A percentile compares a stretch with the other conserved stretches of the same genome.
phyloP scores from a whole-genome alignment of 106 monocot species.

The Allium sativum region DNA sequence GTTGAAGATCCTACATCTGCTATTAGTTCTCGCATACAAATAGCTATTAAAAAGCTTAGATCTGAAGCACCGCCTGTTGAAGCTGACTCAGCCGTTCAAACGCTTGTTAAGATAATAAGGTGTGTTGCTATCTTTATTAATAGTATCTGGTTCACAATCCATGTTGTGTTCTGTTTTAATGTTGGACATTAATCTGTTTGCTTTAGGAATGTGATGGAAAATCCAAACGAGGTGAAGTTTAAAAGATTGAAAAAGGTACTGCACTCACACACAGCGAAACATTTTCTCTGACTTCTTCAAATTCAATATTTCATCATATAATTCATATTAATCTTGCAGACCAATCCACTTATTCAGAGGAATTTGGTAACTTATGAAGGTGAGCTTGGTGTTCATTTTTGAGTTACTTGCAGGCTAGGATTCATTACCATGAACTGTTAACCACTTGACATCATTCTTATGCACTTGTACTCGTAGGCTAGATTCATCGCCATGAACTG shows the following conservation, averaged over 20 bases:
- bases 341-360: conserved; percentile 71
- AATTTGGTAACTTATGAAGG: conserved; percentile 72
- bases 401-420: no score
- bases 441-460: not conserved
- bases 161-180: no score
- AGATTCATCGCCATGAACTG: no score
- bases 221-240: conserved; percentile 65
- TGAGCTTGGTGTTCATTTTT: conserved; percentile 5
- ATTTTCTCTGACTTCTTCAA: not conserved
- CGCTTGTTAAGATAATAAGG: conserved; percentile 85
- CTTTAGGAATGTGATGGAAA: conserved; percentile 80
- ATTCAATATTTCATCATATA: not conserved
- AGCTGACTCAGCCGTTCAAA: conserved; percentile 45
- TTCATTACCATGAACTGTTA: no score
- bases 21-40: conserved; percentile 50
- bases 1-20: conserved; percentile 63
- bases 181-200: not conserved
- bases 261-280: not conserved
- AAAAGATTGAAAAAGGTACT: conserved; percentile 65
- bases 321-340: conserved; percentile 25
- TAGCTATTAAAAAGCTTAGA: conserved; percentile 40
- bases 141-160: no score
- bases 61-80: conserved; percentile 40
- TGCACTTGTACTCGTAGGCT: no score
- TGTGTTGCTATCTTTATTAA: not conserved